These are phyloP conservation scores for Sicyos baderoa DNA, from an alignment of 306 rosid genomes.

Conservation along the genomic window DNA sequence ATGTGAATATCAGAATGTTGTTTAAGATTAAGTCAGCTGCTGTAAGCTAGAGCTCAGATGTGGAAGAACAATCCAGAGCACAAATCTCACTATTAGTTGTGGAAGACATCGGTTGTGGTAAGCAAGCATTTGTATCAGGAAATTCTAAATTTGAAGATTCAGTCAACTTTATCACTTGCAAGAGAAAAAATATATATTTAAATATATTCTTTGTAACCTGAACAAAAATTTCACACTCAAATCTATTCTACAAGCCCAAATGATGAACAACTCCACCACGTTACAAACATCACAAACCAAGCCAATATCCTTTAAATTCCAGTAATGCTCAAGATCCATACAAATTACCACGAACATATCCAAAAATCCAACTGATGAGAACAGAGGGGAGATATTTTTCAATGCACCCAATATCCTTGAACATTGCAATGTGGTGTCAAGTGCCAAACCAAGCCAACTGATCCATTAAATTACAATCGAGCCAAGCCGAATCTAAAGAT, in stretches of 20 bases:
- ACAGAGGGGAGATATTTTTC: background rate
- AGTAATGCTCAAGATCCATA: background rate
- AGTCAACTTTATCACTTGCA: background rate
- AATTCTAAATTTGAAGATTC: background rate
- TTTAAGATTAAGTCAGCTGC: slow-evolving; percentile 10
- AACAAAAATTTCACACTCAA: slow-evolving; percentile 2
- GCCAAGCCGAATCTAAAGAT: background rate
- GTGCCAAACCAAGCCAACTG: background rate
- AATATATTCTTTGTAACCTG: background rate
- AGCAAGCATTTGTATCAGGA: background rate
- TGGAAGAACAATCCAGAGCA: background rate
- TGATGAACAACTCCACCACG: background rate
- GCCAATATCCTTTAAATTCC: background rate
- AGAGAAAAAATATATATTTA: background rate
- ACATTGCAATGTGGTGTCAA: background rate
- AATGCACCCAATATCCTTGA: background rate
- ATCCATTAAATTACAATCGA: background rate
- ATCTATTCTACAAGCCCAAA: slow-evolving; percentile 5
- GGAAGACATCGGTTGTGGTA: background rate
- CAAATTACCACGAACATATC: background rate
- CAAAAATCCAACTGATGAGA: background rate
- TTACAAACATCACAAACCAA: background rate
- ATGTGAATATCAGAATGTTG: background rate
- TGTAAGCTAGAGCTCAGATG: background rate
- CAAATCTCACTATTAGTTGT: background rate